Evolutionary conservation across 768 basidiomycete species (phyloP).

Genomic region (Lactifluus rugatus): DNA sequence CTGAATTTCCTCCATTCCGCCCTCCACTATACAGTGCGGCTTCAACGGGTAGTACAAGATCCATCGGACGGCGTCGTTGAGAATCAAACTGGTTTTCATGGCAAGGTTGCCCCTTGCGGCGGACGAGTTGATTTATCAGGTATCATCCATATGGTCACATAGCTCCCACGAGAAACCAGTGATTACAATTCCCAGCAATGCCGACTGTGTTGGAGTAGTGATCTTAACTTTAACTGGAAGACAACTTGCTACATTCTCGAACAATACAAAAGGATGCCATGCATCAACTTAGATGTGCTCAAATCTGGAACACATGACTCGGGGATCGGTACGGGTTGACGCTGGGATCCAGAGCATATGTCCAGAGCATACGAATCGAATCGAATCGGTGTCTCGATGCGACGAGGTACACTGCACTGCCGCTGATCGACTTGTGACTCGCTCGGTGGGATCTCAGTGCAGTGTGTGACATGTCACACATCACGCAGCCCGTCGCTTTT

Average conservation of each 20-base stretch:
- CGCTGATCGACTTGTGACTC: slow-evolving; percentile 11
- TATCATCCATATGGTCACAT: background rate
- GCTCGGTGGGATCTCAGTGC: background rate
- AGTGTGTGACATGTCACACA: background rate
- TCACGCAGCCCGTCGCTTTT: background rate
- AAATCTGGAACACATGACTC: background rate
- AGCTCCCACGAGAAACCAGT: background rate
- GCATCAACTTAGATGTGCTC: background rate
- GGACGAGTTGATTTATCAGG: background rate
- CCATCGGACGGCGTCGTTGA: background rate
- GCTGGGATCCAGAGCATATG: background rate
- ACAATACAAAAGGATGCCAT: background rate
- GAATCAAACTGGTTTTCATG: slow-evolving; percentile 3
- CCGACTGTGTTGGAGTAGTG: background rate
- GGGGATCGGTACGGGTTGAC: background rate
- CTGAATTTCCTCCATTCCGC: background rate
- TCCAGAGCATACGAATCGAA: background rate
- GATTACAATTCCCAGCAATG: background rate
- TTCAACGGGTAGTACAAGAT: background rate
- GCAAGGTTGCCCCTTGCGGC: background rate
- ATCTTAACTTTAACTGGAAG: background rate
- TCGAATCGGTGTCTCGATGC: background rate
- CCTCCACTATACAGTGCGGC: background rate
- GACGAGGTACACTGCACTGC: slow-evolving; percentile 4
- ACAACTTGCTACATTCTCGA: background rate